A percentile compares a stretch with the other conserved stretches of the same genome.
Evolutionary conservation across 2,329 filamentous ascomycete species (phyloP).

Genomic region (Cadophora luteo-olivacea): DNA sequence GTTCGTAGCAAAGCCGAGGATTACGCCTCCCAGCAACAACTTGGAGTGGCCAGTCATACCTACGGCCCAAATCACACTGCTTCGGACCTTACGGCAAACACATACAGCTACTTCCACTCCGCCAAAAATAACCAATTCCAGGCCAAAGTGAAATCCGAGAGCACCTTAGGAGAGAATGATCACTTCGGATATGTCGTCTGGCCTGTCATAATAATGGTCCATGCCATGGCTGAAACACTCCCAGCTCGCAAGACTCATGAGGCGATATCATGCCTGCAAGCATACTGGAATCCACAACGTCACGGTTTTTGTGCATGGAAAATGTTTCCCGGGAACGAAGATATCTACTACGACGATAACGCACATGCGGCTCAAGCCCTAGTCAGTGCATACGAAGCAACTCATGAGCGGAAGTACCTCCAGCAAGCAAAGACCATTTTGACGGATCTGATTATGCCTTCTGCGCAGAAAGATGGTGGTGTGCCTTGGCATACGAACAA

Average conservation of each 20-base stretch:
- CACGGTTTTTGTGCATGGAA: conserved; percentile 37
- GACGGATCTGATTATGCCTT: conserved; percentile 28
- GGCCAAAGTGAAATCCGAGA: conserved; percentile 20
- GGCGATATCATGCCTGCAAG: conserved; percentile 24
- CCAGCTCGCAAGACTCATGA: conserved; percentile 9
- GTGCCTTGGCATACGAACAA: conserved; percentile 36
- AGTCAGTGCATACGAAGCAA: conserved; percentile 30
- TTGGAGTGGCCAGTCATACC: not conserved
- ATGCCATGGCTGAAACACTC: conserved; percentile 31
- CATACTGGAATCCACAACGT: conserved; percentile 33
- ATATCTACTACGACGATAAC: conserved; percentile 38
- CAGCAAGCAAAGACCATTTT: conserved; percentile 31
- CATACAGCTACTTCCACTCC: conserved; percentile 19
- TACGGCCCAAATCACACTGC: not conserved
- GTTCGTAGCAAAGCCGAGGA: conserved; percentile 11
- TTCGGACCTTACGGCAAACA: conserved; percentile 2
- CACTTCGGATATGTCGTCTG: conserved; percentile 34
- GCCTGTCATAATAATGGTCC: conserved; percentile 35
- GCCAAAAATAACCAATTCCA: conserved; percentile 19
- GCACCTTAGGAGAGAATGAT: conserved; percentile 14
- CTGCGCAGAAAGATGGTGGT: conserved; percentile 29
- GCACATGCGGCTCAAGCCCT: conserved; percentile 33
- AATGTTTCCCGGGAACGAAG: conserved; percentile 36
- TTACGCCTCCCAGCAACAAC: conserved; percentile 1
- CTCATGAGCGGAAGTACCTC: conserved; percentile 22